Conservation (phyloP, 2,329 filamentous ascomycete species). For the Chaetomium strumarium region DNA sequence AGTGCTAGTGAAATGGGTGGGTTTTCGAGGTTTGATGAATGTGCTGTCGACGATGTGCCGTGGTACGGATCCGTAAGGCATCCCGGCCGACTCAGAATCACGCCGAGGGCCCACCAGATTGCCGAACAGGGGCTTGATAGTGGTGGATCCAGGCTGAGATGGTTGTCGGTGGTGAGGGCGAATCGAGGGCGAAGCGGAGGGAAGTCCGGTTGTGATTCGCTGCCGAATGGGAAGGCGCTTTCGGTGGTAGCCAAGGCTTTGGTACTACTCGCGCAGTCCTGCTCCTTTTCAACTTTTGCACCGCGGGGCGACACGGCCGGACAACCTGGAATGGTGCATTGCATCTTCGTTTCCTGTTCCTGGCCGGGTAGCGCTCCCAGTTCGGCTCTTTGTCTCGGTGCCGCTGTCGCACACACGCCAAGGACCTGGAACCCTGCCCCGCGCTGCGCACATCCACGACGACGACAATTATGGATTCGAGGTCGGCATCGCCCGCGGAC, state of each 20-base stretch:
- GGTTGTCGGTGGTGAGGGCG: background rate
- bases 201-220: slow-evolving; percentile 14
- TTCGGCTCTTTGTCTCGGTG: background rate
- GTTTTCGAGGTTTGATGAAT: no score
- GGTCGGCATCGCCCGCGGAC: slow-evolving; percentile 12
- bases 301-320: background rate
- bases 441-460: background rate
- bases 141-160: no score
- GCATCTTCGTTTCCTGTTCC: background rate
- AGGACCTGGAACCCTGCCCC: background rate
- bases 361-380: background rate
- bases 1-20: no score
- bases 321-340: slow-evolving; percentile 6
- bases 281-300: background rate
- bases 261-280: background rate
- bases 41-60: no score
- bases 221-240: slow-evolving; percentile 12
- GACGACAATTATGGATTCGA: slow-evolving; percentile 9
- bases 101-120: no score
- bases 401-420: background rate
- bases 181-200: slow-evolving; percentile 12
- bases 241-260: slow-evolving; percentile 7
- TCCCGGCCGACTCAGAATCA: no score
- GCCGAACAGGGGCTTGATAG: no score
- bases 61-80: no score